Base-by-base conservation (phyloP, 176 grass and related monocot genomes). In the Eremochloa ophiuroides region DNA sequence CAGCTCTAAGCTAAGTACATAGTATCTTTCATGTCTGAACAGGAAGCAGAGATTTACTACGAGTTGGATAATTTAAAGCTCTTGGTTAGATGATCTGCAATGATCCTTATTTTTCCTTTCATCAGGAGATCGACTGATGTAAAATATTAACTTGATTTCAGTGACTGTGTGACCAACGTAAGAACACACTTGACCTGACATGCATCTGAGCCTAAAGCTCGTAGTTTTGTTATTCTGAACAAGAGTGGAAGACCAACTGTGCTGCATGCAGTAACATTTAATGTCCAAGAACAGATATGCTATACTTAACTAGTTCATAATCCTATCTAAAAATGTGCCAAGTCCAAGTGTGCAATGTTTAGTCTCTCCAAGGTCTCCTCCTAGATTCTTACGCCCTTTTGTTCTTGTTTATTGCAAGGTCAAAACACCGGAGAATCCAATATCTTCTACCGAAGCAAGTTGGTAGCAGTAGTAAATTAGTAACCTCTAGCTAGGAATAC, bases 381-480 rank as follows among this genome's bases (percentile, higher is more conserved):
- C n/a, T n/a, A n/a, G n/a, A n/a, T n/a, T n/a, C n/a, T n/a, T 42
- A 72, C 43, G 41, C 69, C 46, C 2, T 76, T 76, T 65, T 77
- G 12, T 37, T 60, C 41, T 88, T 80, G 66, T 90, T 88, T 83
- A 90, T 41, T 73, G 22, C 15, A 63, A 83, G 64, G 88, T 90
- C 88, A 93, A 90, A 89, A 48, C 56, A 84, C 85, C 61, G 27
- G 62, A 76, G 82, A 93, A 93, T 90, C 88, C 79, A 69, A 85
- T 88, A 66, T 88, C 75, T 83, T 88, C 39, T 83, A 65, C 56
- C 76, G 3, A 93, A 82, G 81, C 84, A 58, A 71, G 81, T 62
- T 75, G 69, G 10, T 42, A 68, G 15, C 4, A 11, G 46, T 46
- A 64, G 11, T 4, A 18, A 42, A n/a, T n/a, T 27, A 56, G 55